Evolutionary conservation across 2,329 filamentous ascomycete species (phyloP), one percentile per base, ranked within the genome.

Genomic region (Fusarium chlamydosporum): DNA sequence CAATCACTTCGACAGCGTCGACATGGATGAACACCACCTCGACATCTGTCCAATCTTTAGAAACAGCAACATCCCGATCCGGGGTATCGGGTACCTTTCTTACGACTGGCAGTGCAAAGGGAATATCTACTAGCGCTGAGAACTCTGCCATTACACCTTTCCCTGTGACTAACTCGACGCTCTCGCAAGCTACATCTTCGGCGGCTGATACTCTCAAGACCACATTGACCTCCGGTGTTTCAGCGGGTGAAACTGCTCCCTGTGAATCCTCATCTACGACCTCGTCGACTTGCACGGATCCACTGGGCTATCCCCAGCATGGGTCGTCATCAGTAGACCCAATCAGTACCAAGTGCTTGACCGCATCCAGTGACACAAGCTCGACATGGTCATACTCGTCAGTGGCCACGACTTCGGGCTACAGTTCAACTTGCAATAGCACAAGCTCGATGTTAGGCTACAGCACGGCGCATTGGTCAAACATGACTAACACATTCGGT

Each of bases 391-490:
- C 68, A 10, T 58, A 72, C 27, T 37, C 66, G 18, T 50, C 63
- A 16, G 20, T 57, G 10, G 56, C 64, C 10, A 72, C 51, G 23
- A 50, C 50, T 6, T 26, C 47, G 12, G 47, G 34, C 23, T 43
- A 61, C 31, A 35, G 52, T 12, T 70, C 70, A 15, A 69, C 53
- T n/a, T 76, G 74, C 46, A 72, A 72, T 51, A 68, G 67, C 37
- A 74, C 74, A 40, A 67, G 64, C 59, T 54, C 61, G 11, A 61
- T 41, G 38, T 42, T 51, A 37, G 47, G 45, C 37, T 68, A 65
- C 53, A 65, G 51, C 15, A 61, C 57, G 18, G 57, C 48, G 27
- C 56, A 53, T 51, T 72, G 72, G 72, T 48, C 40, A 13, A 74
- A 71, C 43, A 42, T 33, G 18, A 74, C 66, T 10, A 50, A 53